These are phyloP conservation scores for Nidularia pulvinata DNA, from an alignment of 768 basidiomycete species.

Conservation along the genomic window DNA sequence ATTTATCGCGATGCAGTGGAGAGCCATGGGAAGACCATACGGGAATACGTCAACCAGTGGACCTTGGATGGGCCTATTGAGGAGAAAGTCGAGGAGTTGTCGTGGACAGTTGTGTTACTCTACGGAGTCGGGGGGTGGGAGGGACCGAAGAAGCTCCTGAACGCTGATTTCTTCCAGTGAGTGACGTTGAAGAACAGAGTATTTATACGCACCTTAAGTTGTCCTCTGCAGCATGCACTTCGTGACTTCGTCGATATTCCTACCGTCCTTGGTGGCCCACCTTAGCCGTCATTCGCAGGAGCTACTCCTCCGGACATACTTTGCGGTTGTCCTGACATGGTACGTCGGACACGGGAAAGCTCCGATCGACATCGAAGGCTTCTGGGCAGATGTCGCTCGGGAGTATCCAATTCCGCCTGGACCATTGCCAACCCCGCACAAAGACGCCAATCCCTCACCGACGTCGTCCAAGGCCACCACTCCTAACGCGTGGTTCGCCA, in stretches of 20 bases:
- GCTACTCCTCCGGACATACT: slow-evolving; percentile 58
- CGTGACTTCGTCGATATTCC: slow-evolving; percentile 65
- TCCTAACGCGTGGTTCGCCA: slow-evolving; percentile 60
- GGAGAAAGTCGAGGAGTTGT: slow-evolving; percentile 63
- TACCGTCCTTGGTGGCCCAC: slow-evolving; percentile 44
- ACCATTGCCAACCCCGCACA: slow-evolving; percentile 19
- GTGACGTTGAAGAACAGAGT: slow-evolving; percentile 15
- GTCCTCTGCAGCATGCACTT: slow-evolving; percentile 50
- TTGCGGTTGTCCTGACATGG: slow-evolving; percentile 48
- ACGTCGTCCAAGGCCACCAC: slow-evolving; percentile 29
- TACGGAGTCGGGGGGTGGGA: slow-evolving; percentile 58
- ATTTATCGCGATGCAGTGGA: slow-evolving; percentile 30
- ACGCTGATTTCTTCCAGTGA: slow-evolving; percentile 62
- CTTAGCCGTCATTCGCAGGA: slow-evolving; percentile 41
- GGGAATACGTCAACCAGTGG: slow-evolving; percentile 43
- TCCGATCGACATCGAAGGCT: slow-evolving; percentile 34
- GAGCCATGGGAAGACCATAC: slow-evolving; percentile 36
- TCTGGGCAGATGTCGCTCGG: background rate
- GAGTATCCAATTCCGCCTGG: slow-evolving; percentile 9
- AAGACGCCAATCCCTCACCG: slow-evolving; percentile 13
- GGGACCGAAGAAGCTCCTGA: slow-evolving; percentile 29
- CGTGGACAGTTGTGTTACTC: slow-evolving; percentile 52
- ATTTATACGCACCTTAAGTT: background rate
- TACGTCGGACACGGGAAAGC: slow-evolving; percentile 61
- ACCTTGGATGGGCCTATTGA: slow-evolving; percentile 31